Evolutionary conservation across 169 alveolate species (phyloP).

Genomic region (Plasmodium coatneyi): DNA sequence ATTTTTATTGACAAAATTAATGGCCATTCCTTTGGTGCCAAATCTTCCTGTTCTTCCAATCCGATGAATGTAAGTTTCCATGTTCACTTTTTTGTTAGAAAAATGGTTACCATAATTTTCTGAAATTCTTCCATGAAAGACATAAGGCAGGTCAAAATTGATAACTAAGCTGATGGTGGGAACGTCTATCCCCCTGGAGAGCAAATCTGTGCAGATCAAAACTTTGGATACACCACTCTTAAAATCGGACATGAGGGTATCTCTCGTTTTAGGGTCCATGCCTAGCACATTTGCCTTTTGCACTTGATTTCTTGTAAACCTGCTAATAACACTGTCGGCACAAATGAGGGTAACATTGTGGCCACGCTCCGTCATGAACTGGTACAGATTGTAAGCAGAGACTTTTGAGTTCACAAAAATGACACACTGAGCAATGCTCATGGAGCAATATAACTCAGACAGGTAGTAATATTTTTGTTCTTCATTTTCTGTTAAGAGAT

Average conservation of each 20-base stretch:
- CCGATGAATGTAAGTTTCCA: conserved; percentile 96
- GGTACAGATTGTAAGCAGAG: conserved; percentile 93
- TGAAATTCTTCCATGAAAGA: conserved; percentile 78
- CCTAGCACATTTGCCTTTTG: conserved; percentile 87
- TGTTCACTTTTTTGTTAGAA: neutral
- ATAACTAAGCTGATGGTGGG: conserved; percentile 96
- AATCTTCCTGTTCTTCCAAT: conserved; percentile 99
- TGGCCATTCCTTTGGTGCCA: conserved; percentile 97
- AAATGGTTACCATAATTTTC: neutral
- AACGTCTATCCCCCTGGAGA: conserved; percentile 99
- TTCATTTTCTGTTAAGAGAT: conserved; percentile 91
- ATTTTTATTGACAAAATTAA: conserved; percentile 85
- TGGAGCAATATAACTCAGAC: conserved; percentile 93
- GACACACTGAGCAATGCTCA: conserved; percentile 97
- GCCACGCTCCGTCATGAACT: conserved; percentile 88
- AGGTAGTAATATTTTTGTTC: conserved; percentile 94
- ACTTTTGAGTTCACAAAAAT: conserved; percentile 96
- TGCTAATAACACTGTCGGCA: conserved; percentile 74
- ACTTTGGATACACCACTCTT: conserved; percentile 96
- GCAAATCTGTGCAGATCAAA: conserved; percentile 97
- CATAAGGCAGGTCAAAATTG: conserved; percentile 94
- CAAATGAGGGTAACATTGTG: conserved; percentile 74
- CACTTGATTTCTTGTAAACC: conserved; percentile 64
- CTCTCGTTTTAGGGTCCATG: conserved; percentile 95
- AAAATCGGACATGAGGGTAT: conserved; percentile 95